Percentiles rank a stretch among this genome's conserved stretches.
Evolutionary conservation across 306 rosid genomes (phyloP).

Genomic region (Quillaja saponaria): DNA sequence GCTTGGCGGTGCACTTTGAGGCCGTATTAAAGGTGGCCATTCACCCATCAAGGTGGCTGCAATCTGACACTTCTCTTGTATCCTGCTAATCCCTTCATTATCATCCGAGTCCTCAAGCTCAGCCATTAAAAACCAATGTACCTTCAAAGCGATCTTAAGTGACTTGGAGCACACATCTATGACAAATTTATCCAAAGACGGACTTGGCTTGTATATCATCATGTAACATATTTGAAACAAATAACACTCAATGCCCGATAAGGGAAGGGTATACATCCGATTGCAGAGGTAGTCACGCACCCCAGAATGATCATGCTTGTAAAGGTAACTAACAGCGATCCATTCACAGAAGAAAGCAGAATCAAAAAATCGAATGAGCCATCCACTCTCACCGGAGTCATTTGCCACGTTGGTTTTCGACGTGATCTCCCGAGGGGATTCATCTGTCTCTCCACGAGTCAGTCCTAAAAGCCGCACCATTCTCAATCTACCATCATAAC

Average conservation of each 20-base stretch:
- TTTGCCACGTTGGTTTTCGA: constrained; percentile 53
- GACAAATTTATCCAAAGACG: constrained; percentile 91
- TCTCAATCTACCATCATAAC: constrained; percentile 57
- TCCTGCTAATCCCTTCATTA: constrained; percentile 84
- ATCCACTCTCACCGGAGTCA: constrained; percentile 88
- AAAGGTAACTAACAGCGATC: constrained; percentile 95
- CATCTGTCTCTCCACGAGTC: constrained; percentile 54
- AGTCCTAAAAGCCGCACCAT: constrained; percentile 89
- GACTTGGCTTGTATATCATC: constrained; percentile 95
- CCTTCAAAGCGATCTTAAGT: constrained; percentile 88
- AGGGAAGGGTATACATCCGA: constrained; percentile 93
- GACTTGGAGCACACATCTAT: constrained; percentile 90
- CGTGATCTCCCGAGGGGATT: constrained; percentile 78
- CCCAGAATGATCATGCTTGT: constrained; percentile 92
- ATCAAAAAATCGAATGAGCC: constrained; percentile 98
- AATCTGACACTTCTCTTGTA: constrained; percentile 86
- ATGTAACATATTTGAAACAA: constrained; percentile 95
- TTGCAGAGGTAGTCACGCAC: constrained; percentile 95
- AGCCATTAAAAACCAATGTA: constrained; percentile 88
- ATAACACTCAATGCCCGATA: constrained; percentile 89
- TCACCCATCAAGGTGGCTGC: constrained; percentile 93
- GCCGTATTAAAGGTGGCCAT: constrained; percentile 66
- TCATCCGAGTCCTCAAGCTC: constrained; percentile 94
- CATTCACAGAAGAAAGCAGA: constrained; percentile 97
- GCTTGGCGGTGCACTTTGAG: constrained; percentile 45